Conservation (phyloP, 805 yeast genomes). For the Pichia californica region DNA sequence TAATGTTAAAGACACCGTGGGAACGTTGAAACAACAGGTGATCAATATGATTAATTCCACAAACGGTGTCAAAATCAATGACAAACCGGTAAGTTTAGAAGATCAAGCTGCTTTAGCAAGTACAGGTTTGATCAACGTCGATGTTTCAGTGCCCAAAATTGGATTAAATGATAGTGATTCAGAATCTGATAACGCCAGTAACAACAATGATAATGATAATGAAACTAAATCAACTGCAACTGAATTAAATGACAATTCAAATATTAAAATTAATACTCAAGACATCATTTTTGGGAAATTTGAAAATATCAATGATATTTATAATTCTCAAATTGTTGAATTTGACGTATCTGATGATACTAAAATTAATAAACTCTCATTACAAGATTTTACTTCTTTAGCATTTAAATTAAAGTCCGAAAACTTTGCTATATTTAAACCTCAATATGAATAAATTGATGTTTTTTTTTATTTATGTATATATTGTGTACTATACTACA, state of each 20-base stretch:
- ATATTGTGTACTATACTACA: no score
- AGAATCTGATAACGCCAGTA: conserved; percentile 14
- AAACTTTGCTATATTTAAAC: conserved; percentile 26
- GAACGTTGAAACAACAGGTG: conserved; percentile 27
- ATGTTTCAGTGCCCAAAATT: conserved; percentile 33
- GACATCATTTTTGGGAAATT: conserved; percentile 38
- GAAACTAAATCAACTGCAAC: conserved; percentile 16
- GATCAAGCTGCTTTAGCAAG: conserved; percentile 16
- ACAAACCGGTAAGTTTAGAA: conserved; percentile 24
- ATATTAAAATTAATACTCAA: conserved; percentile 17
- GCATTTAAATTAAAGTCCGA: conserved; percentile 36
- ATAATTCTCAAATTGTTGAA: conserved; percentile 12
- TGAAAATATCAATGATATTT: conserved; percentile 26
- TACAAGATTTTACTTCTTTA: conserved; percentile 36
- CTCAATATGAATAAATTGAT: background rate
- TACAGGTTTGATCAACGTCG: conserved; percentile 28
- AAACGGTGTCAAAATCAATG: conserved; percentile 39
- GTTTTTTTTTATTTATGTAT: no score
- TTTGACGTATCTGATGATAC: conserved; percentile 24
- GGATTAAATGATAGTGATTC: conserved; percentile 5
- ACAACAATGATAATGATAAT: conserved; percentile 30
- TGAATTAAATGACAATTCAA: conserved; percentile 13
- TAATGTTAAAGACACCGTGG: conserved; percentile 18
- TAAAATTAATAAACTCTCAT: conserved; percentile 25
- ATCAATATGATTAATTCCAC: conserved; percentile 35